Conservation (phyloP, 108 stramenopile genomes). For the Pseudonitzschia multistriata region DNA sequence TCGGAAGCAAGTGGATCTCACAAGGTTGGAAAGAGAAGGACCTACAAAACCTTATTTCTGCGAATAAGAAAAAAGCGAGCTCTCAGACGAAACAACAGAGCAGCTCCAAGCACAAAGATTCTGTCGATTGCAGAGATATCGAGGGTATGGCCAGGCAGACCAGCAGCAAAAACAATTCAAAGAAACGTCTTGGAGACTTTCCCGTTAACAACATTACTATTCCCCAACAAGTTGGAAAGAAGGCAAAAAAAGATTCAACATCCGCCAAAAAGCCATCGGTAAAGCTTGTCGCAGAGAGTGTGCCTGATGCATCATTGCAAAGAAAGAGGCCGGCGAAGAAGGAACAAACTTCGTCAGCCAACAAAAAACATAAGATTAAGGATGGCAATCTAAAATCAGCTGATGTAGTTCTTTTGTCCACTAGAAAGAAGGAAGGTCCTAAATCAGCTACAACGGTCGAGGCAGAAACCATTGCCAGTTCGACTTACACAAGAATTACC, state of each 20-base stretch:
- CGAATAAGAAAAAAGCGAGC: neutral
- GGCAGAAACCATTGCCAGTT: too few species aligned
- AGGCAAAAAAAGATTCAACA: neutral
- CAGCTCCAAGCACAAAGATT: neutral
- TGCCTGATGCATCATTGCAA: neutral
- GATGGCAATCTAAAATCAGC: too few species aligned
- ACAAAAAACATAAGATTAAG: too few species aligned
- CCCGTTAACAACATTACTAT: neutral
- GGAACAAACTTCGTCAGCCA: too few species aligned
- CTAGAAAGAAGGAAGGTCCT: too few species aligned
- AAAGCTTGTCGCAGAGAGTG: neutral
- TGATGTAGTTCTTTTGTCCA: too few species aligned
- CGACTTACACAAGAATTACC: slow-evolving; percentile 3
- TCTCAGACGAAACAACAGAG: neutral
- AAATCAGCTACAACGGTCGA: too few species aligned
- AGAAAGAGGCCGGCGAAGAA: neutral
- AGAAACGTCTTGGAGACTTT: neutral
- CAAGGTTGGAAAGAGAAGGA: neutral
- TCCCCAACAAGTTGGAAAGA: too few species aligned
- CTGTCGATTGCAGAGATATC: neutral
- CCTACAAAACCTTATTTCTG: neutral
- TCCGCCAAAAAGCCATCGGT: neutral
- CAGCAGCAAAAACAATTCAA: neutral
- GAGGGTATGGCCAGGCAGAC: neutral
- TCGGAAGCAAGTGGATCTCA: neutral